A percentile compares a stretch with the other conserved stretches of the same genome.
Evolutionary conservation across 371 early-diverging fungal species (phyloP).

Genomic region (Mucor irregularis): DNA sequence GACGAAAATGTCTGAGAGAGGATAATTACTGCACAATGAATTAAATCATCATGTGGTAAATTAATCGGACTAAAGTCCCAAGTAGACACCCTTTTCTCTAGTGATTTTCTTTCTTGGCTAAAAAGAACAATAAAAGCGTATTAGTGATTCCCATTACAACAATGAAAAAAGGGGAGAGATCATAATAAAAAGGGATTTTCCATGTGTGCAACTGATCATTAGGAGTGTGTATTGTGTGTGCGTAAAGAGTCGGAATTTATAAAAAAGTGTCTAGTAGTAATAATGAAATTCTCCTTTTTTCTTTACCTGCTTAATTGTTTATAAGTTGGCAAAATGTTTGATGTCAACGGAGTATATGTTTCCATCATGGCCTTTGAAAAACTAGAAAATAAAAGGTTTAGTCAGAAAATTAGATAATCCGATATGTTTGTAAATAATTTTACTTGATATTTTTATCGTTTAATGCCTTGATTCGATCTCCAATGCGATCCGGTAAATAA

Average conservation of each 20-base stretch:
- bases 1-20: constrained; percentile 62
- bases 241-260: neutral
- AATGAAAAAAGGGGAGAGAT: too few species aligned
- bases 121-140: neutral
- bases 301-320: constrained; percentile 7
- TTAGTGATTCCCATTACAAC: too few species aligned
- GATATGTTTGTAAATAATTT: neutral
- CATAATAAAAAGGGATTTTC: neutral
- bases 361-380: constrained; percentile 15
- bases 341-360: constrained; percentile 8
- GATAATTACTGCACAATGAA: constrained; percentile 65
- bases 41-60: constrained; percentile 59
- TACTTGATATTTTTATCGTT: constrained; percentile 19
- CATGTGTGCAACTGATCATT: neutral
- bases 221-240: neutral
- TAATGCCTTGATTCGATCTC: constrained; percentile 20
- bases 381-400: constrained; percentile 2
- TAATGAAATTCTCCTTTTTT: too few species aligned
- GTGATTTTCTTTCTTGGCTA: constrained; percentile 12
- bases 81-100: constrained; percentile 52
- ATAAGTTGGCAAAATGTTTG: neutral
- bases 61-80: constrained; percentile 75
- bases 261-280: too few species aligned
- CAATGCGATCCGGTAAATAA: constrained; percentile 20
- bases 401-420: too few species aligned